Base-by-base conservation (phyloP, 1,139 yeast genomes). In the Debaryomyces psychrophilus region DNA sequence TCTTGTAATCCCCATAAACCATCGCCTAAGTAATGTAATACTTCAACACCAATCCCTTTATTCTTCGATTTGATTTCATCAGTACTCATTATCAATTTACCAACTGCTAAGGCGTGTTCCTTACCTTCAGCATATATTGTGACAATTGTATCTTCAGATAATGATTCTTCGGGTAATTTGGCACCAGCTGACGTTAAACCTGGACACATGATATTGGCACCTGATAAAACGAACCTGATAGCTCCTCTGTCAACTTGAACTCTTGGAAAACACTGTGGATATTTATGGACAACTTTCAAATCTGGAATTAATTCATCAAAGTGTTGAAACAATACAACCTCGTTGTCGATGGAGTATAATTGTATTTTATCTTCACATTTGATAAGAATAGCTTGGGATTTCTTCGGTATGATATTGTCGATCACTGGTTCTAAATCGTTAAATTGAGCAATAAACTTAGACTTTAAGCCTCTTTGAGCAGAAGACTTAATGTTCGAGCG, bases 131-230 rank as follows among this genome's bases (percentile, higher is more conserved):
- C 97, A 61, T 85, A 87, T 31, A 92, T 81, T 7, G 89, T 79
- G 29, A 92, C 97, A 34, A 89, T 78, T 18, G 83, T 76, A 47
- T 81, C 95, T 57, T 81, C 75, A 44, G 82, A 83, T 59, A 77
- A 68, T 27, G 82, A 77, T 47, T 77, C 82, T 25, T 85, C 93
- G 11, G 98, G 97, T 51, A 92, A 73, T 48, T 73, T 68, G 25
- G 96, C 98, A 37, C 98, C 98, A 8, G 88, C 78, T 15, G 96
- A 88, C 0, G 98, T 92, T 54, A 92, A 76, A 22, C 99, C 99
- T 4, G 98, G 98, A 69, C 98, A 92, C 97, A 90, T 92, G 58
- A 92, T 87, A 61, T 90, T 90, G 28, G 97, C 97, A 45, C 98
- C 98, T 2, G 96, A 87, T 31, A 92, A 72, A 18, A 92, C 95